These are phyloP conservation scores for Podaxis sp. DNA, from an alignment of 768 basidiomycete species.

Conservation along the genomic window DNA sequence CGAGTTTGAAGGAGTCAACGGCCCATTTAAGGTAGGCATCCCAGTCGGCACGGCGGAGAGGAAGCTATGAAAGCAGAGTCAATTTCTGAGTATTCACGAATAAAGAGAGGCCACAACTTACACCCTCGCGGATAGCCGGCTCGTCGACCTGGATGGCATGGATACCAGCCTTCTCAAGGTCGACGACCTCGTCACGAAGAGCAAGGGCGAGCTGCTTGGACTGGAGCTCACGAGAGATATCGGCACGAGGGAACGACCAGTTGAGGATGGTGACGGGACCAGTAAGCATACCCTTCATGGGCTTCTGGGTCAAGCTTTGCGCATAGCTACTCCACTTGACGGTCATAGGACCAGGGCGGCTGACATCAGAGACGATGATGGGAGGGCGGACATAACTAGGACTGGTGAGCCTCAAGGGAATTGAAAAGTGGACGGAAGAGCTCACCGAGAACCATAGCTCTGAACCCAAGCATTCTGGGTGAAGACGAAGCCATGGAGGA, in stretches of 20 bases:
- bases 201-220: constrained; percentile 97
- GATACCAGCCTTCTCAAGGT: constrained; percentile 96
- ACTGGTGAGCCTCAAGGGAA: constrained; percentile 9
- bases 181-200: constrained; percentile 96
- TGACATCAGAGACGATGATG: constrained; percentile 97
- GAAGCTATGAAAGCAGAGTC: constrained; percentile 53
- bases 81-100: constrained; percentile 12
- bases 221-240: constrained; percentile 94
- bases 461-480: constrained; percentile 99
- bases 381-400: constrained; percentile 92
- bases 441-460: constrained; percentile 94
- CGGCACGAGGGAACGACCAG: constrained; percentile 99
- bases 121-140: constrained; percentile 98
- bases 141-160: constrained; percentile 99
- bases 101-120: constrained; percentile 35
- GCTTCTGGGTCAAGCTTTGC: constrained; percentile 87
- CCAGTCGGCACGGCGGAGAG: constrained; percentile 96
- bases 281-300: constrained; percentile 99
- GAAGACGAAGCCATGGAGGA: constrained; percentile 92
- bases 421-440: constrained; percentile 12
- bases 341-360: constrained; percentile 89
- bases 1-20: constrained; percentile 96
- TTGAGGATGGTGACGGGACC: constrained; percentile 98
- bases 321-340: constrained; percentile 97
- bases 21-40: constrained; percentile 96